These are phyloP conservation scores for Medicago ruthenica DNA, from an alignment of 306 rosid genomes.

Conservation along the genomic window DNA sequence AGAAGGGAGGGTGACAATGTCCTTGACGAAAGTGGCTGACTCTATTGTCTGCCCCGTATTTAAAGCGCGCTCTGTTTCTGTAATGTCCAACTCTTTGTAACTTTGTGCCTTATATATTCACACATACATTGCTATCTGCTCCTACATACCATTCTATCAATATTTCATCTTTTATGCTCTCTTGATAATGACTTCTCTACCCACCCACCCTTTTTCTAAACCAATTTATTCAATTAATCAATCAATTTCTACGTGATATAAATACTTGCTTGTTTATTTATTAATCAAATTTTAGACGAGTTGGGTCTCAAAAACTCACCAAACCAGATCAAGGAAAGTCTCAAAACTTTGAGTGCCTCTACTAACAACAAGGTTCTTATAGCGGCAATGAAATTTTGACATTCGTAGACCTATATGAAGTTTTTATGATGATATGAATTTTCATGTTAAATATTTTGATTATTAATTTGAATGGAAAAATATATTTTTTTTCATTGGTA, in stretches of 20 bases:
- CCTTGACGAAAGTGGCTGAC: slow-evolving; percentile 64
- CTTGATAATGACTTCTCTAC: slow-evolving; percentile 4
- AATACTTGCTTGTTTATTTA: background rate
- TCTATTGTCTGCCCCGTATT: slow-evolving; percentile 61
- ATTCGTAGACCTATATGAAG: no score
- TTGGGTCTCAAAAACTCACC: no score
- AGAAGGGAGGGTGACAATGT: slow-evolving; percentile 56
- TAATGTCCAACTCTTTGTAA: slow-evolving; percentile 32
- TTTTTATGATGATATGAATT: no score
- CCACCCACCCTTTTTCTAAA: background rate
- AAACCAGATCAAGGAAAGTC: no score
- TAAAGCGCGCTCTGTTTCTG: slow-evolving; percentile 56
- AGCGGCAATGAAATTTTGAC: no score
- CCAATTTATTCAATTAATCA: background rate
- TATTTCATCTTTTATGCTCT: slow-evolving; percentile 30
- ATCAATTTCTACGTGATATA: background rate
- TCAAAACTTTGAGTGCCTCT: no score
- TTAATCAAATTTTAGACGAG: no score
- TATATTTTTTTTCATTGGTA: no score
- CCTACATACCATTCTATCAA: slow-evolving; percentile 28
- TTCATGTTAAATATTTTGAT: no score
- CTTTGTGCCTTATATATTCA: background rate
- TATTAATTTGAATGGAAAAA: no score
- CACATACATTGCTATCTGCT: background rate
- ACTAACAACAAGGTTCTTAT: no score